Evolutionary conservation across 1,139 yeast species (phyloP).

Genomic region (Saccharomycopsis hybrid): DNA sequence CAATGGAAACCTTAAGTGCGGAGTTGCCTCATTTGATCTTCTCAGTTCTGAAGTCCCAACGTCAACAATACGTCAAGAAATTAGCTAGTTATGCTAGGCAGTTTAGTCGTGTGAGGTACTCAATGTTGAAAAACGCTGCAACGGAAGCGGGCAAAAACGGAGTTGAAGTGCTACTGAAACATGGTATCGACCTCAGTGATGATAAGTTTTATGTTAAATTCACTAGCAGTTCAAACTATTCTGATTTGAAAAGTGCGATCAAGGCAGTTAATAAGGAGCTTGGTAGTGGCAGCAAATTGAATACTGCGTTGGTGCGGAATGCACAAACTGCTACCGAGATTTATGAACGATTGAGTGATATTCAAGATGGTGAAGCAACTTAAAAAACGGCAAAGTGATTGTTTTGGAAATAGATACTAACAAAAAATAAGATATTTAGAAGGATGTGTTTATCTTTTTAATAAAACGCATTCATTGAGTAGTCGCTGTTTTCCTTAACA

Average conservation of each 20-base stretch:
- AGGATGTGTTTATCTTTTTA: too few relatives aligned
- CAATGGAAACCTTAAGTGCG: conserved; percentile 8
- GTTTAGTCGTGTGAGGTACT: background rate
- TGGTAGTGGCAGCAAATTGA: background rate
- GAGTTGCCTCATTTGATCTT: conserved; percentile 8
- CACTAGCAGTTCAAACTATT: background rate
- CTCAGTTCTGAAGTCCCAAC: background rate
- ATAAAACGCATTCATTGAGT: too few relatives aligned
- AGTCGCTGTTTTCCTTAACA: too few relatives aligned
- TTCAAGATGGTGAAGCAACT: too few relatives aligned
- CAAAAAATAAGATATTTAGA: too few relatives aligned
- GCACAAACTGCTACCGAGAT: conserved; percentile 2
- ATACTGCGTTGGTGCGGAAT: background rate
- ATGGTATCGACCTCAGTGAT: conserved; percentile 1
- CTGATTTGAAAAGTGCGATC: background rate
- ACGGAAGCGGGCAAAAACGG: background rate
- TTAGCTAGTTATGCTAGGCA: background rate
- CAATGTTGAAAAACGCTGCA: background rate
- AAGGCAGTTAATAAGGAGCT: background rate
- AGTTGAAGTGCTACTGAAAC: background rate
- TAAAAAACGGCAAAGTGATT: too few relatives aligned
- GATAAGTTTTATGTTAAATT: background rate
- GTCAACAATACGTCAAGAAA: background rate
- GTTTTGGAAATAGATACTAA: too few relatives aligned
- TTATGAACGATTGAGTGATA: background rate